Conservation (phyloP, 805 yeast species). For the Metschnikowia anglica region DNA sequence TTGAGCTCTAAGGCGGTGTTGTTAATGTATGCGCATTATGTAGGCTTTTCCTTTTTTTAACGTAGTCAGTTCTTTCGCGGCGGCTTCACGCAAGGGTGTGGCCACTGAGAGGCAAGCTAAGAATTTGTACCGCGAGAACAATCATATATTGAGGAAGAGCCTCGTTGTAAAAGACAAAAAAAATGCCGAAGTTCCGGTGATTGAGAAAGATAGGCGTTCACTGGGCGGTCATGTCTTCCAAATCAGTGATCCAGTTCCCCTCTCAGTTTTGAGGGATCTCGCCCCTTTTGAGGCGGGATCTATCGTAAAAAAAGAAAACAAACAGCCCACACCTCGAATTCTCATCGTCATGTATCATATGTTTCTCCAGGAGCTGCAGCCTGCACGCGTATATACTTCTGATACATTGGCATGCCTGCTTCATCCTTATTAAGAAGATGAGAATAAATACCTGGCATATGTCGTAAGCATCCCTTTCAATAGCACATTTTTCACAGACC, state of each 20-base stretch:
- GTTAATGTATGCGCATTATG: constrained; percentile 1
- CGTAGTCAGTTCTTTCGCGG: constrained; percentile 1
- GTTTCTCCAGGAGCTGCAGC: constrained; percentile 10
- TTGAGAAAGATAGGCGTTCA: too few relatives aligned
- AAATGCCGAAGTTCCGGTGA: too few relatives aligned
- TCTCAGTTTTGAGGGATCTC: constrained; percentile 1
- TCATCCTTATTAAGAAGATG: constrained; percentile 3
- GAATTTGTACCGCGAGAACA: constrained; percentile 2
- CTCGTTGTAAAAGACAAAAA: background rate
- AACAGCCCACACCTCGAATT: constrained; percentile 8
- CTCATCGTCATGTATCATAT: constrained; percentile 10
- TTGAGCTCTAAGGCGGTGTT: constrained; percentile 1
- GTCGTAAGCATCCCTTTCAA: constrained; percentile 4
- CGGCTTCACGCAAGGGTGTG: constrained; percentile 12
- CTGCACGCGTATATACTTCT: constrained; percentile 8
- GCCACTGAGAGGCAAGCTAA: constrained; percentile 4
- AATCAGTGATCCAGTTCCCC: constrained; percentile 1
- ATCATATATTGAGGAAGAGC: background rate
- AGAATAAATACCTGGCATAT: constrained; percentile 12
- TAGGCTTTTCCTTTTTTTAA: constrained; percentile 1
- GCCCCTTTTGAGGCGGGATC: constrained; percentile 9
- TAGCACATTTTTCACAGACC: constrained; percentile 1
- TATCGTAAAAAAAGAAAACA: constrained; percentile 7
- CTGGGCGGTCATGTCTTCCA: too few relatives aligned
- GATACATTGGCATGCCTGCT: constrained; percentile 13